Evolutionary conservation across 2,329 filamentous ascomycete species (phyloP).

Genomic region (Sclerotinia minor): DNA sequence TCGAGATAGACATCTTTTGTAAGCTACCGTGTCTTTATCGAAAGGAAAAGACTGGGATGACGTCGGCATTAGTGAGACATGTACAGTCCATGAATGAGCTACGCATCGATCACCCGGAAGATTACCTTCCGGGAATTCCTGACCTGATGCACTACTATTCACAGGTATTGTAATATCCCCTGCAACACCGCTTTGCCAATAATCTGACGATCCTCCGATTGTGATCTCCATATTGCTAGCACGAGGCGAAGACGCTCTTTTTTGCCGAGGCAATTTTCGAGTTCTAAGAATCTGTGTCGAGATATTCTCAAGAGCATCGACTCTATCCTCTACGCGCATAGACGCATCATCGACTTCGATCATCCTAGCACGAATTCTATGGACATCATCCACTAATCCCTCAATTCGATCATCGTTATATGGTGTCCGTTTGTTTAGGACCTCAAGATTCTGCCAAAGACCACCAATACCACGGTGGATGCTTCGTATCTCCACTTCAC

Average conservation of each 20-base stretch:
- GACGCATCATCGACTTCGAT: slow-evolving; percentile 42
- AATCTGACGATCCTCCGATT: slow-evolving; percentile 22
- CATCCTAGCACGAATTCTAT: slow-evolving; percentile 38
- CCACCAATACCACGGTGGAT: slow-evolving; percentile 56
- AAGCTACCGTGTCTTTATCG: slow-evolving; percentile 61
- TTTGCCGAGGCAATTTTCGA: slow-evolving; percentile 30
- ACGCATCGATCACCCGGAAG: slow-evolving; percentile 33
- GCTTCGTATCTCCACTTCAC: slow-evolving; percentile 54
- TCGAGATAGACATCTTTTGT: slow-evolving; percentile 60
- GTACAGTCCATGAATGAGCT: slow-evolving; percentile 56
- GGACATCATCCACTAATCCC: slow-evolving; percentile 47
- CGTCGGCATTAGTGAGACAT: slow-evolving; percentile 59
- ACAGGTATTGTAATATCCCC: slow-evolving; percentile 8
- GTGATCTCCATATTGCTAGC: slow-evolving; percentile 26
- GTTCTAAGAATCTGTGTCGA: slow-evolving; percentile 7
- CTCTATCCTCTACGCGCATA: slow-evolving; percentile 41
- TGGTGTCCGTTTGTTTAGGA: slow-evolving; percentile 52
- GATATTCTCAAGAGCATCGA: slow-evolving; percentile 36
- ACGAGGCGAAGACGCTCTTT: slow-evolving; percentile 39
- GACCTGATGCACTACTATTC: slow-evolving; percentile 24
- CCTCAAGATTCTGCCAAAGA: slow-evolving; percentile 52
- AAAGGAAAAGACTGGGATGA: slow-evolving; percentile 58
- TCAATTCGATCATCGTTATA: slow-evolving; percentile 57
- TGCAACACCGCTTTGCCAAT: slow-evolving; percentile 20
- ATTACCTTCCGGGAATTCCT: slow-evolving; percentile 33